Evolutionary conservation across 805 yeast species (phyloP).

Genomic region (Spathaspora sp.): DNA sequence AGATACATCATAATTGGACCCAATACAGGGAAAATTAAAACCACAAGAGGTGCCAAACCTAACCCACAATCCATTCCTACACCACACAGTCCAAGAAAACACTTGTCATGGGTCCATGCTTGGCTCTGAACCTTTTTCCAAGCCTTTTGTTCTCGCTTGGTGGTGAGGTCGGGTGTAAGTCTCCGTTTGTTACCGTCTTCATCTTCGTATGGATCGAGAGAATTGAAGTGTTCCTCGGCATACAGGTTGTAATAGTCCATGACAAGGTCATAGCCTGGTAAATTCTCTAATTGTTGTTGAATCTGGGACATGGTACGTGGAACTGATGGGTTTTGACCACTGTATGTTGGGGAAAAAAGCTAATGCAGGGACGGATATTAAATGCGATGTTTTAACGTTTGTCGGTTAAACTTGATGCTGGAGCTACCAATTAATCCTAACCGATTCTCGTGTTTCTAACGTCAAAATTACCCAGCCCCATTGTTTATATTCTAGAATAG

Average conservation of each 20-base stretch:
- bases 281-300: conserved; percentile 23
- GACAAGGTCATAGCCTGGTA: conserved; percentile 58
- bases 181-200: conserved; percentile 57
- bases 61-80: conserved; percentile 67
- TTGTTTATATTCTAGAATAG: no score
- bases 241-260: conserved; percentile 61
- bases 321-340: not conserved
- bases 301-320: conserved; percentile 13
- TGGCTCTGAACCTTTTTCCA: conserved; percentile 73
- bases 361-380: not conserved
- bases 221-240: conserved; percentile 62
- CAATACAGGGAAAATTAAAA: conserved; percentile 66
- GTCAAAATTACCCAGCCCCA: no score
- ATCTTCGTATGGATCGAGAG: conserved; percentile 65
- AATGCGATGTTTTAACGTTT: not conserved
- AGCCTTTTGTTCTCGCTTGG: conserved; percentile 53
- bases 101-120: conserved; percentile 87
- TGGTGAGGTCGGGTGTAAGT: conserved; percentile 50
- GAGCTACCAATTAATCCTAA: not conserved
- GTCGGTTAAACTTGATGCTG: not conserved
- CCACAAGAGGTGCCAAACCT: conserved; percentile 73
- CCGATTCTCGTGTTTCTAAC: not conserved
- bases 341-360: not conserved
- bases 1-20: conserved; percentile 83
- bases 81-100: conserved; percentile 72